A percentile compares a stretch with the other conserved stretches of the same genome.
Conservation (phyloP, 2,329 filamentous ascomycete species). For the Verticillium zaregamsianum region DNA sequence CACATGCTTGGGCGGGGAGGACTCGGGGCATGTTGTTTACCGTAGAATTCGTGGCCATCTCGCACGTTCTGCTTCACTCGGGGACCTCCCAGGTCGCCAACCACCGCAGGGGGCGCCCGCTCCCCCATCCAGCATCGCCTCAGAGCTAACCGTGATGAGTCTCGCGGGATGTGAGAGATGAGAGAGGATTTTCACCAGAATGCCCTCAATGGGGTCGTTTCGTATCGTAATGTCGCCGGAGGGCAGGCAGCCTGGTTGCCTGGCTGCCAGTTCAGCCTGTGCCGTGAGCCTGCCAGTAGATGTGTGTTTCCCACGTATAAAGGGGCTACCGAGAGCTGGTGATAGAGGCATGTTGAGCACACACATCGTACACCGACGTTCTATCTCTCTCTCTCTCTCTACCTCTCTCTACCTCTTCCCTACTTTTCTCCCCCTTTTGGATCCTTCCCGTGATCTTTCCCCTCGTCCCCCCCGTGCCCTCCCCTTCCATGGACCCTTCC, state of each 20-base stretch:
- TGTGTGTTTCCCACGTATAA: not conserved
- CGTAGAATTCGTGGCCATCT: not conserved
- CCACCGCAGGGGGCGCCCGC: not conserved
- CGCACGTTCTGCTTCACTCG: not conserved
- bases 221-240: not conserved
- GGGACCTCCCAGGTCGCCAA: not conserved
- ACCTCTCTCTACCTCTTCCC: not conserved
- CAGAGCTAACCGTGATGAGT: not conserved
- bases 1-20: not conserved
- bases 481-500: constrained; percentile 18
- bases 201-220: not conserved
- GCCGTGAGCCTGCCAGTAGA: not conserved
- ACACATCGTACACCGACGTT: not conserved
- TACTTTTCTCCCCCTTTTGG: not conserved
- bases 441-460: not conserved
- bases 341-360: not conserved
- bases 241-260: not conserved
- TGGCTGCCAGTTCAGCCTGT: not conserved
- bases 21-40: not conserved
- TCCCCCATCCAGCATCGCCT: not conserved
- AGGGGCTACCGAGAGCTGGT: not conserved
- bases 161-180: not conserved
- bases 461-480: not conserved
- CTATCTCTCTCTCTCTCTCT: constrained; percentile 1
- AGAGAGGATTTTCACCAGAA: not conserved